Percentiles rank a stretch among this genome's conserved stretches.
These are phyloP conservation scores for Solanum chaucha DNA, from an alignment of 257 asterid genomes.

Conservation along the genomic window DNA sequence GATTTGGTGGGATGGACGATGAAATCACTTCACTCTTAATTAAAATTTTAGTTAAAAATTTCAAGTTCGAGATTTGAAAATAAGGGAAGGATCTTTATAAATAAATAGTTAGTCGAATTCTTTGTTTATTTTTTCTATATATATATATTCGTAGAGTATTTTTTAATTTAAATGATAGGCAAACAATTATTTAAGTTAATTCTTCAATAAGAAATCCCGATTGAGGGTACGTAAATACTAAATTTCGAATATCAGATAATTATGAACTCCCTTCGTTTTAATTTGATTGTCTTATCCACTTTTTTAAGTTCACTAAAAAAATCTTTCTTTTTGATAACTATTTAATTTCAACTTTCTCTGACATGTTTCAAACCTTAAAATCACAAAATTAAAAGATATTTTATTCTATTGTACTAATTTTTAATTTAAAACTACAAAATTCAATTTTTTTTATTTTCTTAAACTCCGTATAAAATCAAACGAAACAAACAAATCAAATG, in stretches of 20 bases:
- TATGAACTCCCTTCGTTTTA: neutral
- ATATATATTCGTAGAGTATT: neutral
- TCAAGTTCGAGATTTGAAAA: neutral
- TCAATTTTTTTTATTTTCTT: no score
- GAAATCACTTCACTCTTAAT: neutral
- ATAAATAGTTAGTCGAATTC: neutral
- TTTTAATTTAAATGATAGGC: neutral
- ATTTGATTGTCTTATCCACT: no score
- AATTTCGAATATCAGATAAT: neutral
- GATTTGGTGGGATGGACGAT: neutral
- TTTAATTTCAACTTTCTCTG: neutral
- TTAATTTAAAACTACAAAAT: fast-evolving
- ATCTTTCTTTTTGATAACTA: no score
- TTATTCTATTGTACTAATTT: fast-evolving
- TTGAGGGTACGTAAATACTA: neutral
- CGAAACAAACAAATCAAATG: no score
- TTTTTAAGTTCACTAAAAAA: no score
- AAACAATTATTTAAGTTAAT: neutral
- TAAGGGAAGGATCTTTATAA: neutral
- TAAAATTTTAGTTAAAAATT: neutral
- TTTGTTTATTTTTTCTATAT: neutral
- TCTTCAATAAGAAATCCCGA: neutral
- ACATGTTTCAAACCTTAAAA: no score
- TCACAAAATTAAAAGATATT: no score
- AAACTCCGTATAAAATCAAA: neutral